Evolutionary conservation across 1,284 basidiomycete genomes (phyloP), one percentile per base, ranked within the genome.

Genomic region (Boletus hoseneyae): DNA sequence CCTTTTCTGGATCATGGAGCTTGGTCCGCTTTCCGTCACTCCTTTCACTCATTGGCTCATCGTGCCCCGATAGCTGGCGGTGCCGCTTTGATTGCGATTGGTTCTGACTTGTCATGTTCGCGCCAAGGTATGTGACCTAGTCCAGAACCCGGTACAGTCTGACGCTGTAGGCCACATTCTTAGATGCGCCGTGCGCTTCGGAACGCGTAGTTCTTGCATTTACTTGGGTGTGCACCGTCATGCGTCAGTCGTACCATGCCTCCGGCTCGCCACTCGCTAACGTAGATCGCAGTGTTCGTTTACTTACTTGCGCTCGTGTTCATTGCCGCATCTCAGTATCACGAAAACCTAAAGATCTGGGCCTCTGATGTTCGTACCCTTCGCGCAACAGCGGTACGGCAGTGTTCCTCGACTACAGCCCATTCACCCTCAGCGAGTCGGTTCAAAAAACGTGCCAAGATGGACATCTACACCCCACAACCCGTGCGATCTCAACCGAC

Each of bases 181-280:
- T 46, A 27, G 18, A 51, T 48, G 46, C 32, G 19, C 15, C 44
- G n/a, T 90, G 87, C 61, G 63, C 66, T 9, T 86, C 87, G n/a
- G 71, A 73, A 18, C 72, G 65, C 47, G 71, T 84, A 23, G 68
- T 88, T 32, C 64, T 82, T 54, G 82, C 75, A 5, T 86, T 87
- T 59, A 72, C 79, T 37, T 90, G 87, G 87, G 69, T 78, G 32
- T 76, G 71, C 57, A 72, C 79, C 32, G 61, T 74, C 33, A 70
- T 74, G 38, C 62, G 86, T 90, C 57, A 60, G 85, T 73, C 25
- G 27, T 56, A 18, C 37, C 41, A 15, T 34, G 30, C 40, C 21
- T 42, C 55, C 25, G n/a, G 7, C 7, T 46, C 32, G 47, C 32
- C n/a, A 16, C 21, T 41, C 7, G 45, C 48, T 58, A 23, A 43